Evolutionary conservation across 2,329 filamentous ascomycete species (phyloP).

Genomic region (Cytospora leucostoma): DNA sequence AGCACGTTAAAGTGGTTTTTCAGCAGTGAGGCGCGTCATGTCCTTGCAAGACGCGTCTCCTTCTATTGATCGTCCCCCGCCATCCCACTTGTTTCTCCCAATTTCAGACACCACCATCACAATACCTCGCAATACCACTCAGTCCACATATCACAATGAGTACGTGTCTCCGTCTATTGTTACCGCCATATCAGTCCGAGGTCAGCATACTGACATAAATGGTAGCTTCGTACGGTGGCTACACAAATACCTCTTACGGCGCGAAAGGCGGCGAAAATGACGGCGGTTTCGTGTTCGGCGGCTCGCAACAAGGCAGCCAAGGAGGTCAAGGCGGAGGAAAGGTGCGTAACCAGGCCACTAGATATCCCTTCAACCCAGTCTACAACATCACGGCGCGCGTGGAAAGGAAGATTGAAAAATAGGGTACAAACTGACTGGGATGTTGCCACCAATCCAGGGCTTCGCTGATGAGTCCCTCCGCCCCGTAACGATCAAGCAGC

Average conservation of each 20-base stretch:
- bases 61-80: slow-evolving; percentile 17
- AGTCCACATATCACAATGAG: slow-evolving; percentile 19
- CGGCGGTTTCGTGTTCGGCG: slow-evolving; percentile 62
- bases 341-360: slow-evolving; percentile 7
- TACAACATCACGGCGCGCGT: not conserved
- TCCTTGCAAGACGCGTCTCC: slow-evolving; percentile 24
- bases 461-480: slow-evolving; percentile 84
- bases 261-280: slow-evolving; percentile 60
- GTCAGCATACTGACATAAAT: not conserved
- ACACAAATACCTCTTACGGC: slow-evolving; percentile 52
- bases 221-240: slow-evolving; percentile 53
- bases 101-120: slow-evolving; percentile 10
- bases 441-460: slow-evolving; percentile 40
- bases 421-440: not conserved
- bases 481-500: slow-evolving; percentile 93
- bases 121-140: slow-evolving; percentile 3
- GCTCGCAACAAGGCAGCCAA: slow-evolving; percentile 62
- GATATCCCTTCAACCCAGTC: not conserved
- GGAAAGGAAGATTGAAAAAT: too few relatives aligned
- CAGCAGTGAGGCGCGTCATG: slow-evolving; percentile 22
- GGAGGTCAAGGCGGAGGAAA: slow-evolving; percentile 33
- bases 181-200: not conserved
- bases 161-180: not conserved
- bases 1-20: slow-evolving; percentile 28
- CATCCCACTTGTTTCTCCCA: slow-evolving; percentile 3